Evolutionary conservation across 2,329 filamentous ascomycete species (phyloP), one percentile per base, ranked within the genome.

Genomic region (Hortaea sp.): DNA sequence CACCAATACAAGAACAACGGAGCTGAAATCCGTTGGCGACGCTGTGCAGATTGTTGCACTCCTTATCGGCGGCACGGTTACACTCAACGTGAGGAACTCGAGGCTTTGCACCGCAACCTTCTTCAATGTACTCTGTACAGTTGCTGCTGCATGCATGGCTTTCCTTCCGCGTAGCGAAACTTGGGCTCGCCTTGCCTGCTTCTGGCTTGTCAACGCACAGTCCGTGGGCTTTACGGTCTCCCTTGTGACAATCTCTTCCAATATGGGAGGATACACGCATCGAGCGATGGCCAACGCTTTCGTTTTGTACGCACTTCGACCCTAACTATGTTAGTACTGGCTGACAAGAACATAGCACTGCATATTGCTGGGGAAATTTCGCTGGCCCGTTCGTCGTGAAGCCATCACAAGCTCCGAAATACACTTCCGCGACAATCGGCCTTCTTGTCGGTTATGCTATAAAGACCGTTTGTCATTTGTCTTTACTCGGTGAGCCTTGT

Each of bases 361-460:
- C 20, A 20, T 20, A 20, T 20, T 20, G 20, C 20, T 20, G 64
- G 63, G 64, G 66, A 5, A 67, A 66, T 41, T 67, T 66, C 49
- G 62, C 63, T 1, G 64, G 64, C 0, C 62, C 63, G 3, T 68
- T 68, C 44, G 63, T 66, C 2, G 65, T 67, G 1, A 63, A 67
- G 39, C 46, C 46, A 12, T 58, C 55, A 7, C 50, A 67, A 39
- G 63, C 66, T 2, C 65, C 65, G 7, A 34, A 51, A 4, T 67
- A 63, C 39, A 49, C 49, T 6, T 53, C 58, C 2, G 67, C 67
- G 1, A 68, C 64, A 9, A 59, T 66, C 43, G 67, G 67, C 1
- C 59, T 70, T 29, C 49, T 70, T 6, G 61, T 65, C 3, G 68
- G 67, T 5, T 70, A 69, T 46, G 54, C 54, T 4, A 65, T 70